phyloP scores from a whole-genome alignment of 2,329 filamentous ascomycete genomes.

The Trichoderma brevicompactum region DNA sequence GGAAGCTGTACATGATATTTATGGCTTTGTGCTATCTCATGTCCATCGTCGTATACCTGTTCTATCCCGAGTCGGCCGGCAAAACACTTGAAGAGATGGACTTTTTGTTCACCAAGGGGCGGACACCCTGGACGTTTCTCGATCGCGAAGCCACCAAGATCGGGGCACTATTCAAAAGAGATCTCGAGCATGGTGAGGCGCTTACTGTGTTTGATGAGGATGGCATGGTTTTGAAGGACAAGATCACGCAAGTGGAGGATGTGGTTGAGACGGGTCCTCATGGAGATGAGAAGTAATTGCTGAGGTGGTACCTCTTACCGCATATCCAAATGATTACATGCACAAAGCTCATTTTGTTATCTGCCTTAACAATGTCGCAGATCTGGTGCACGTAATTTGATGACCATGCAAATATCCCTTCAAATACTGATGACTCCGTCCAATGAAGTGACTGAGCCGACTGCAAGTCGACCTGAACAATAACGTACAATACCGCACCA shows the following conservation, averaged over 20 bases:
- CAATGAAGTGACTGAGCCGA: too few relatives aligned
- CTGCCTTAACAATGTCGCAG: too few relatives aligned
- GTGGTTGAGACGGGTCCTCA: neutral
- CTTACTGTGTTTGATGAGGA: conserved; percentile 28
- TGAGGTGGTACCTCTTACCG: neutral
- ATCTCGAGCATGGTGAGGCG: conserved; percentile 25
- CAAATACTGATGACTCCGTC: too few relatives aligned
- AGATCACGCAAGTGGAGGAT: conserved; percentile 17
- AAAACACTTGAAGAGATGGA: conserved; percentile 29
- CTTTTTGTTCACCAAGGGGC: conserved; percentile 25
- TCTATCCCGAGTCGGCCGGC: conserved; percentile 28
- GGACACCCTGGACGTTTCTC: conserved; percentile 12
- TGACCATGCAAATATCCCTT: too few relatives aligned
- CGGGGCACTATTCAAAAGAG: conserved; percentile 18
- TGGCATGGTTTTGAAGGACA: conserved; percentile 16
- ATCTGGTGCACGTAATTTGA: too few relatives aligned
- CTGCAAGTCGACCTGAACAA: too few relatives aligned
- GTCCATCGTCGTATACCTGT: conserved; percentile 29
- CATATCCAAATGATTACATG: too few relatives aligned
- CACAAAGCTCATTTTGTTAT: too few relatives aligned
- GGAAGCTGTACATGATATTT: conserved; percentile 31
- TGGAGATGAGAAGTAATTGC: conserved; percentile 3
- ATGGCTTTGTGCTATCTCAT: conserved; percentile 29
- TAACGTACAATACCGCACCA: too few relatives aligned
- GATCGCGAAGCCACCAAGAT: conserved; percentile 26